Evolutionary conservation across 129 eudicot genomes (phyloP).

Genomic region (Chrysanthemum lavandulifolium): DNA sequence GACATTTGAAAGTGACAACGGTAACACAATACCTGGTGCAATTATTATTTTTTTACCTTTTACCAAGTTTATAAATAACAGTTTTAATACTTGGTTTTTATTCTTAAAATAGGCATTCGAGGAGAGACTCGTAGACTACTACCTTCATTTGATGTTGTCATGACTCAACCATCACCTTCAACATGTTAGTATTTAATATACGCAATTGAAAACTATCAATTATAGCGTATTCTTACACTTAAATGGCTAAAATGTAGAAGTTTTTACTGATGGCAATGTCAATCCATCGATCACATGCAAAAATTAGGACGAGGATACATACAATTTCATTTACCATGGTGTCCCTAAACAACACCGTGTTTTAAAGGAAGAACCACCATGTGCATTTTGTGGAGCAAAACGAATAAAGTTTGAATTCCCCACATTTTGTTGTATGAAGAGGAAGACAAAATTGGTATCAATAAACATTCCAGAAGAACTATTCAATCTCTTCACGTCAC

Average conservation of each 20-base stretch:
- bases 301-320: neutral
- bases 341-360: neutral
- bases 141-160: neutral
- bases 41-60: neutral
- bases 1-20: neutral
- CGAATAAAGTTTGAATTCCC: conserved; percentile 1
- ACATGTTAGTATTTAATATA: neutral
- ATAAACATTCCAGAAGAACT: neutral
- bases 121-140: neutral
- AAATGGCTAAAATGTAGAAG: neutral
- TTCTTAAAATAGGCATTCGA: neutral
- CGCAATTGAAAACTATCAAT: neutral
- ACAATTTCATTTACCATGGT: neutral
- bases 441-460: conserved; percentile 6
- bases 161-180: neutral
- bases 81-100: neutral
- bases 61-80: neutral
- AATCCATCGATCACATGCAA: neutral
- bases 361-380: neutral
- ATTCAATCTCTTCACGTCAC: neutral
- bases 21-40: neutral
- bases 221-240: neutral
- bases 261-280: neutral
- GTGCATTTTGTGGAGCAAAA: neutral
- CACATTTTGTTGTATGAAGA: neutral